phyloP scores from a whole-genome alignment of 257 asterid species.

The Lithospermum erythrorhizon region DNA sequence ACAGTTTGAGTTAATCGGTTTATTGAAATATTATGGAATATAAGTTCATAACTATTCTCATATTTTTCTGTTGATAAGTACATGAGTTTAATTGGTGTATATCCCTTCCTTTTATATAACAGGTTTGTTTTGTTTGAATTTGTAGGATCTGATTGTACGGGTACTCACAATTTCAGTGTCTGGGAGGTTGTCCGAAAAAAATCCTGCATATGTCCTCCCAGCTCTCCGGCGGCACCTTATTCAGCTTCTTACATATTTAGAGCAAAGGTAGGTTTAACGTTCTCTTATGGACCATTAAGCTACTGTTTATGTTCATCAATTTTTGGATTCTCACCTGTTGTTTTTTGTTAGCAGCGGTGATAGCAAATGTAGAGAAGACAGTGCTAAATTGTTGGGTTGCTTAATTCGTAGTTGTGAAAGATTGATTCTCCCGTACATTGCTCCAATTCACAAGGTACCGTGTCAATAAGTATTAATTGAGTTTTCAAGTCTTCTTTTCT shows the following conservation, averaged over 20 bases:
- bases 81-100: not conserved
- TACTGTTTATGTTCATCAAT: not conserved
- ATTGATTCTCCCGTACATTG: slow-evolving; percentile 83
- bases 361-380: slow-evolving; percentile 96
- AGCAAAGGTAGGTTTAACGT: slow-evolving; percentile 58
- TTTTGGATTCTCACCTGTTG: slow-evolving; percentile 13
- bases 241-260: slow-evolving; percentile 85
- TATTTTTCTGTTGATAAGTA: not conserved
- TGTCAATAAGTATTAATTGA: not conserved
- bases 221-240: slow-evolving; percentile 99
- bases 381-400: slow-evolving; percentile 97
- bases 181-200: slow-evolving; percentile 96
- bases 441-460: slow-evolving; percentile 90
- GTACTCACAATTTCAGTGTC: slow-evolving; percentile 85
- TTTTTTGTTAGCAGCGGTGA: slow-evolving; percentile 77
- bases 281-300: not conserved
- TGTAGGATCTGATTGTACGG: slow-evolving; percentile 82
- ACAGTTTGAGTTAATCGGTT: not conserved
- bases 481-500: not conserved
- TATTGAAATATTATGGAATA: too few relatives aligned
- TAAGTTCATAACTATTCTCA: too few relatives aligned
- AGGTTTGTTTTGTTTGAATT: slow-evolving; percentile 1
- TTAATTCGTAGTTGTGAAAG: slow-evolving; percentile 95
- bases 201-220: slow-evolving; percentile 98
- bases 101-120: not conserved